These are phyloP conservation scores for Rhizomucor miehei DNA, from an alignment of 371 early-diverging fungal species.

Conservation along the genomic window DNA sequence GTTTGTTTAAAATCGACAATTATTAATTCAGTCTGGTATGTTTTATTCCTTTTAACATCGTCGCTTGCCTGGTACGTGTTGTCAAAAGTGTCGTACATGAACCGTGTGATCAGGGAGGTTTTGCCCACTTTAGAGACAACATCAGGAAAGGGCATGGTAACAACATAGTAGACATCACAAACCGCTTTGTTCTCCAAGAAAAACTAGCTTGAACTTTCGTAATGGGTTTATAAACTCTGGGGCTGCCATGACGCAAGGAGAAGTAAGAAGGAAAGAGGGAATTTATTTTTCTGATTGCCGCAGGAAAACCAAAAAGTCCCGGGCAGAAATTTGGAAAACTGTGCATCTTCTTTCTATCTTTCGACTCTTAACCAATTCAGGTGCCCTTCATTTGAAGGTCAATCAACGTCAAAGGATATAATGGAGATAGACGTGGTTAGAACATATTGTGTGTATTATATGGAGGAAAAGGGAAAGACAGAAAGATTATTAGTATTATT, in stretches of 20 bases:
- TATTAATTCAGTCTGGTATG: too few species aligned
- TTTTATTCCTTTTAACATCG: too few species aligned
- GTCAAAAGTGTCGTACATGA: conserved; percentile 97
- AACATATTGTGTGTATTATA: neutral
- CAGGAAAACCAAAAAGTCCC: neutral
- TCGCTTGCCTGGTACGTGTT: conserved; percentile 73
- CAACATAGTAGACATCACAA: conserved; percentile 19
- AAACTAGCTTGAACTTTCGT: conserved; percentile 89
- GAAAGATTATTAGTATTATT: neutral
- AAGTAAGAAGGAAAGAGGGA: conserved; percentile 15
- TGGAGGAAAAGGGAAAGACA: neutral
- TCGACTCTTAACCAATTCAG: too few species aligned
- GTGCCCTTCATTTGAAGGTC: too few species aligned
- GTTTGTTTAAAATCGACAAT: too few species aligned
- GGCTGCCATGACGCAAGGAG: conserved; percentile 20
- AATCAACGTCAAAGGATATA: too few species aligned
- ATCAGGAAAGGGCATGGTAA: neutral
- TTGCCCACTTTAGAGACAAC: conserved; percentile 80
- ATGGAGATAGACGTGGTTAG: too few species aligned
- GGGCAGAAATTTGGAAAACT: too few species aligned
- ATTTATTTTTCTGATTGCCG: too few species aligned
- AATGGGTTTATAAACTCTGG: conserved; percentile 65
- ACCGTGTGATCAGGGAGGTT: conserved; percentile 97
- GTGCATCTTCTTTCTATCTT: too few species aligned
- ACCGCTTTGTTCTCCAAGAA: conserved; percentile 97